Base-by-base conservation (phyloP, 1,284 basidiomycete genomes). In the Rhodofomes roseus region DNA sequence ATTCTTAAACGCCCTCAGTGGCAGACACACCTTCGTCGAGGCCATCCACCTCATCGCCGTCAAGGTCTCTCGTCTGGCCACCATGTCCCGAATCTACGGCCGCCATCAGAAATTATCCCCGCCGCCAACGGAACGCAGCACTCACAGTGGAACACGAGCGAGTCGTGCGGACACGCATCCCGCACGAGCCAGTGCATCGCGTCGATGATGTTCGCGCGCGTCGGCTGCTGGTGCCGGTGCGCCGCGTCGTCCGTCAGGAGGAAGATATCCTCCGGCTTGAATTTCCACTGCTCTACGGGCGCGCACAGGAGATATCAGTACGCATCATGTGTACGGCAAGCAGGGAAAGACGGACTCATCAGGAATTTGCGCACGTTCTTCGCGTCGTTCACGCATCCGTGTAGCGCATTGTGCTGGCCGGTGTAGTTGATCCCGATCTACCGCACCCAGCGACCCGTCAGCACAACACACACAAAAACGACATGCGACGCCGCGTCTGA, bases 181-280 rank as follows among this genome's bases (percentile, higher is more conserved):
- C 77, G 74, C 2, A 96, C 91, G n/a, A 96, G 83, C 94, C 94
- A 96, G 48, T 78, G 79, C 91, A 95, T 95, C 1, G 87, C 92
- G 25, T 82, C 79, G n/a, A 93, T 69, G 62, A 97, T 92, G 71
- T 96, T 96, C 60, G 75, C 76, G 58, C 82, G 78, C 0, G 93
- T 96, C 0, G 95, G 95, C 40, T 81, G 77, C 54, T 82, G 76
- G 37, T 85, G 79, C 12, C 82, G 77, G 66, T 89, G 80, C 2
- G 69, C 71, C 1, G 80, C 75, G 61, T 92, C 86, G 70, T 97
- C 95, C 1, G 89, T 89, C 46, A 97, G 80, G 56, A 95, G 69
- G 40, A 93, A 84, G 46, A 96, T 90, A 68, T 96, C 85, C 11
- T 86, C 83, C 1, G 79, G 65, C 60, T 81, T 80, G 73, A 92